Evolutionary conservation across 1,139 yeast genomes (phyloP).

Genomic region (Suhomyces chickasaworum): DNA sequence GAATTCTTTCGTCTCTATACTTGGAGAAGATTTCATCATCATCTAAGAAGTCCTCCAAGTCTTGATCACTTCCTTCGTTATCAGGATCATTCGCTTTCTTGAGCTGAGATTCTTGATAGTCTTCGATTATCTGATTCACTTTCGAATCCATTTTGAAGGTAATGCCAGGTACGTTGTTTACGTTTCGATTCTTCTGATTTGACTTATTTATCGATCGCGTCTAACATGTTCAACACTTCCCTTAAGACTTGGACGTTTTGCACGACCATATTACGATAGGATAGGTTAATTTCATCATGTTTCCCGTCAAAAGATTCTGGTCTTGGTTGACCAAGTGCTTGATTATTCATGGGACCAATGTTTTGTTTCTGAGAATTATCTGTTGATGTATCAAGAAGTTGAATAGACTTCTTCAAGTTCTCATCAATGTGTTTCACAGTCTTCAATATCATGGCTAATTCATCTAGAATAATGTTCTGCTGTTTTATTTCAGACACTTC

Average conservation of each 20-base stretch:
- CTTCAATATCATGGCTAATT: constrained; percentile 35
- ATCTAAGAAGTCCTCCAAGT: constrained; percentile 31
- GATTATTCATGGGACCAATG: not conserved
- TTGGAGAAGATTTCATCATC: constrained; percentile 33
- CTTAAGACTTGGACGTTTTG: constrained; percentile 19
- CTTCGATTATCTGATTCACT: constrained; percentile 39
- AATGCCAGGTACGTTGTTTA: no score
- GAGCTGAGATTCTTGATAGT: constrained; percentile 42
- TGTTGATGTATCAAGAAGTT: constrained; percentile 7
- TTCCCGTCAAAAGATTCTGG: not conserved
- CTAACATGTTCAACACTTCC: constrained; percentile 19
- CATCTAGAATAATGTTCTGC: constrained; percentile 32
- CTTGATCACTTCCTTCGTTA: constrained; percentile 32
- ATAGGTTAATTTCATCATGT: not conserved
- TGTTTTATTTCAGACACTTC: constrained; percentile 9
- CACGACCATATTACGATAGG: constrained; percentile 18
- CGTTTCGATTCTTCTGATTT: no score
- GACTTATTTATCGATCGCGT: constrained; percentile 9
- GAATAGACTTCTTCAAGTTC: constrained; percentile 27
- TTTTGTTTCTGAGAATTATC: not conserved
- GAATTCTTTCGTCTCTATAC: constrained; percentile 53
- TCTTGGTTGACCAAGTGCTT: not conserved
- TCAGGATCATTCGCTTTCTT: constrained; percentile 28
- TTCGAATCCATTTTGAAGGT: constrained; percentile 30
- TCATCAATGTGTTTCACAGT: constrained; percentile 35